Evolutionary conservation across 1,284 basidiomycete species (phyloP).

Genomic region (Porodaedalea pini): DNA sequence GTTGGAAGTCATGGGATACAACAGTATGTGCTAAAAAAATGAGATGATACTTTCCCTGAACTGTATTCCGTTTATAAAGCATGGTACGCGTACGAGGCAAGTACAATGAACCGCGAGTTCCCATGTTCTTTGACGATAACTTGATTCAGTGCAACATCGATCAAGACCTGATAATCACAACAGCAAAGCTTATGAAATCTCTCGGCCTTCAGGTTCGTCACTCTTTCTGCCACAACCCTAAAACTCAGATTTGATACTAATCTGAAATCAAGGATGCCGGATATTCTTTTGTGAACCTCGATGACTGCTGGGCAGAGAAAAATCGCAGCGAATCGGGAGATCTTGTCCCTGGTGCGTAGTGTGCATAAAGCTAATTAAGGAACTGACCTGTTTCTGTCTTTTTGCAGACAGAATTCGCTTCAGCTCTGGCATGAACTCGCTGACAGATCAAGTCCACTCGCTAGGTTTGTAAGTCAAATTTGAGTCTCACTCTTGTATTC

Average conservation of each 20-base stretch:
- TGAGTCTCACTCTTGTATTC: background rate
- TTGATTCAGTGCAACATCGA: constrained; percentile 36
- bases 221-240: background rate
- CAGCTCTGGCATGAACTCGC: constrained; percentile 42
- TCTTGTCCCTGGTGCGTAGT: constrained; percentile 42
- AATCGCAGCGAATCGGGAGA: constrained; percentile 43
- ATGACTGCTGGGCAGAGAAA: constrained; percentile 58
- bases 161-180: constrained; percentile 34
- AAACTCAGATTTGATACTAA: background rate
- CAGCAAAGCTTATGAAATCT: constrained; percentile 33
- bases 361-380: constrained; percentile 14
- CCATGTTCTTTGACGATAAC: too few species aligned
- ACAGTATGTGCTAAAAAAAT: constrained; percentile 27
- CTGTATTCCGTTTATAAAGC: constrained; percentile 23
- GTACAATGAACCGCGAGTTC: background rate
- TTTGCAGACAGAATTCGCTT: constrained; percentile 40
- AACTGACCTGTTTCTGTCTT: background rate
- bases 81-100: constrained; percentile 34
- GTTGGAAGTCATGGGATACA: constrained; percentile 32
- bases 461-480: constrained; percentile 43
- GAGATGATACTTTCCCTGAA: background rate
- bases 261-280: constrained; percentile 41
- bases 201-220: constrained; percentile 32
- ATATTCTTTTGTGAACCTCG: constrained; percentile 52
- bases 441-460: constrained; percentile 43